Evolutionary conservation across 2,329 filamentous ascomycete species (phyloP).

Genomic region (Pseudocercospora ulei): DNA sequence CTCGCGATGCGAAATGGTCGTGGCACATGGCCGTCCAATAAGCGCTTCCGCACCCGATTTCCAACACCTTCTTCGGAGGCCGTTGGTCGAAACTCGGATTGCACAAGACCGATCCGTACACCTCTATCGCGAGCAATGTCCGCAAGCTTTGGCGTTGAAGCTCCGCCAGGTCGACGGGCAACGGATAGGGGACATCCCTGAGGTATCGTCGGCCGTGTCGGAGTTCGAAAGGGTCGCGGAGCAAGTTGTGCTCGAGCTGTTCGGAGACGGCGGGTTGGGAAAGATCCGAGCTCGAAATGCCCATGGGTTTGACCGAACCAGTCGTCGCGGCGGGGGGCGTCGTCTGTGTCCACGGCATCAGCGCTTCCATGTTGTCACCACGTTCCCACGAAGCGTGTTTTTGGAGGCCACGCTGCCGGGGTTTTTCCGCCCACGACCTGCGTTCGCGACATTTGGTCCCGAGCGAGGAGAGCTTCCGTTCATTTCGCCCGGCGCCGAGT

Average conservation of each 20-base stretch:
- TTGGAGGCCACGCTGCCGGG: conserved; percentile 1
- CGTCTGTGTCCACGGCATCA: conserved; percentile 8
- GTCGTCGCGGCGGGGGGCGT: neutral
- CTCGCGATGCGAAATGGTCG: conserved; percentile 61
- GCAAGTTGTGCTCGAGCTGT: conserved; percentile 12
- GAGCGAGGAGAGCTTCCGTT: conserved; percentile 1
- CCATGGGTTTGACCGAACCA: conserved; percentile 9
- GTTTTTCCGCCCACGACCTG: conserved; percentile 4
- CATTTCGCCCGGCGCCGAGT: conserved; percentile 12
- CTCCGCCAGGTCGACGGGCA: conserved; percentile 78
- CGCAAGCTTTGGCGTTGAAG: conserved; percentile 78
- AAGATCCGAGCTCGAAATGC: conserved; percentile 2
- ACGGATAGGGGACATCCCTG: conserved; percentile 69
- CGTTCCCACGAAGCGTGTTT: conserved; percentile 2
- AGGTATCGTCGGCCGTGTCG: conserved; percentile 77
- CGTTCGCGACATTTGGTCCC: conserved; percentile 1
- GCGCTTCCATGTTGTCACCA: conserved; percentile 10
- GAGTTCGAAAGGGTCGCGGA: conserved; percentile 38
- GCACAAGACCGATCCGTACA: conserved; percentile 72
- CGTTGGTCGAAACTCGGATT: conserved; percentile 56
- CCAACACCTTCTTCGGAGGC: conserved; percentile 67
- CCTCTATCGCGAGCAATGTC: conserved; percentile 68
- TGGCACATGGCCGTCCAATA: conserved; percentile 88
- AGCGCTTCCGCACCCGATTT: conserved; percentile 76
- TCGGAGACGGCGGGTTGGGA: conserved; percentile 14